These are phyloP conservation scores for Eucalyptus fibrosa DNA, from an alignment of 345 rosid species.

Conservation along the genomic window DNA sequence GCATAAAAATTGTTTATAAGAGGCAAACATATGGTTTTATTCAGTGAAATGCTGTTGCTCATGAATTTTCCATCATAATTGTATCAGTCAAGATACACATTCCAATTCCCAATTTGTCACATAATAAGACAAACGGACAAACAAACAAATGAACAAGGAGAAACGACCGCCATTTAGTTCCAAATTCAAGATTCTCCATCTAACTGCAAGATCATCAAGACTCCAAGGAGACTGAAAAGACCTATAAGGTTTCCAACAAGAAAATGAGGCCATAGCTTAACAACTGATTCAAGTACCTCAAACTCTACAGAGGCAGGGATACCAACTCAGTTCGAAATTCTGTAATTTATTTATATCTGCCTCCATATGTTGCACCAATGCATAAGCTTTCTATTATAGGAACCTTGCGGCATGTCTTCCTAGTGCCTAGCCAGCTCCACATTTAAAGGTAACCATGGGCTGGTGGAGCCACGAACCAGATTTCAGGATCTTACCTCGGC, in stretches of 20 bases:
- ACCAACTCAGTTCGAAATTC: background rate
- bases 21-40: background rate
- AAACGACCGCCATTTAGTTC: background rate
- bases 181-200: background rate
- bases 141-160: background rate
- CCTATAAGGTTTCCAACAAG: background rate
- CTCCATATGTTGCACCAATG: background rate
- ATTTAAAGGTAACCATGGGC: background rate
- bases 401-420: background rate
- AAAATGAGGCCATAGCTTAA: background rate
- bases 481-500: constrained; percentile 48
- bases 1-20: background rate
- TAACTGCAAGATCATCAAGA: background rate
- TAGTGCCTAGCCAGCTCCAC: background rate
- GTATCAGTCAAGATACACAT: background rate
- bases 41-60: background rate
- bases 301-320: background rate
- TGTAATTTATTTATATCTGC: background rate
- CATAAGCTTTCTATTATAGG: background rate
- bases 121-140: background rate
- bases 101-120: background rate
- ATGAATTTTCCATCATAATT: background rate
- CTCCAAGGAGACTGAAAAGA: background rate
- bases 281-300: background rate
- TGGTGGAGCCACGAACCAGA: background rate